These are phyloP conservation scores for Waltergamsia citrina DNA, from an alignment of 2,329 filamentous ascomycete genomes.

Conservation along the genomic window DNA sequence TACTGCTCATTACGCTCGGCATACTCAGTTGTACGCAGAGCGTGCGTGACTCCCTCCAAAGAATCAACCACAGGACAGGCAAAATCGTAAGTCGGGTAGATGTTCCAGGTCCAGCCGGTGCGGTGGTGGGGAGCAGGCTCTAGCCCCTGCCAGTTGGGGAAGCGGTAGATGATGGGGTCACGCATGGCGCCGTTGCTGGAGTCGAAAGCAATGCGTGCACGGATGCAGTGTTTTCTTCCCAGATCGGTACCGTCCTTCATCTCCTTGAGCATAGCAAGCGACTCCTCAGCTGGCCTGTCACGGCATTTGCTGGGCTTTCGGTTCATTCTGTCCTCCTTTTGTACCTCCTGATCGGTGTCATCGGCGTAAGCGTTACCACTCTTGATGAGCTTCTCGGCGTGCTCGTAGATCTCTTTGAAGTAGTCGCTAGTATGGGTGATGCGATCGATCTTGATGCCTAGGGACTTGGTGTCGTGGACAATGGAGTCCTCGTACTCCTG, in stretches of 20 bases:
- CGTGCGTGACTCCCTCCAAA: slow-evolving; percentile 75
- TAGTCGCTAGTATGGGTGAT: slow-evolving; percentile 91
- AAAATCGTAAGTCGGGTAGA: slow-evolving; percentile 90
- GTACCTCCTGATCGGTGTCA: slow-evolving; percentile 82
- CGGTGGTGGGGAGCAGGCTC: slow-evolving; percentile 54
- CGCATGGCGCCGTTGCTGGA: slow-evolving; percentile 93
- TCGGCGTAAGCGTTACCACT: slow-evolving; percentile 88
- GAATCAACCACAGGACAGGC: slow-evolving; percentile 75
- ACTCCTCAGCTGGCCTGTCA: slow-evolving; percentile 73
- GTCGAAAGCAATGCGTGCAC: slow-evolving; percentile 86
- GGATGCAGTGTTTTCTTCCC: slow-evolving; percentile 80
- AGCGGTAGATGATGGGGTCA: slow-evolving; percentile 91
- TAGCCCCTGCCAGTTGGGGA: slow-evolving; percentile 52
- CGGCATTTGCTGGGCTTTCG: slow-evolving; percentile 75
- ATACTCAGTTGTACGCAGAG: slow-evolving; percentile 77
- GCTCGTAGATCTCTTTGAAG: slow-evolving; percentile 85
- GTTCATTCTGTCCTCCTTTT: slow-evolving; percentile 77
- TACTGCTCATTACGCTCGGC: slow-evolving; percentile 81
- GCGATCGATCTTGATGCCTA: slow-evolving; percentile 84
- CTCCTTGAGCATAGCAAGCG: slow-evolving; percentile 75
- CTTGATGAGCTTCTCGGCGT: slow-evolving; percentile 75
- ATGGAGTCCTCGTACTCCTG: slow-evolving; percentile 94
- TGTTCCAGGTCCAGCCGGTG: slow-evolving; percentile 76
- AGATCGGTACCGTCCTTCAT: slow-evolving; percentile 83
- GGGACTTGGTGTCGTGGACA: slow-evolving; percentile 78